Conservation (phyloP, 345 rosid genomes). For the Litchi chinensis region DNA sequence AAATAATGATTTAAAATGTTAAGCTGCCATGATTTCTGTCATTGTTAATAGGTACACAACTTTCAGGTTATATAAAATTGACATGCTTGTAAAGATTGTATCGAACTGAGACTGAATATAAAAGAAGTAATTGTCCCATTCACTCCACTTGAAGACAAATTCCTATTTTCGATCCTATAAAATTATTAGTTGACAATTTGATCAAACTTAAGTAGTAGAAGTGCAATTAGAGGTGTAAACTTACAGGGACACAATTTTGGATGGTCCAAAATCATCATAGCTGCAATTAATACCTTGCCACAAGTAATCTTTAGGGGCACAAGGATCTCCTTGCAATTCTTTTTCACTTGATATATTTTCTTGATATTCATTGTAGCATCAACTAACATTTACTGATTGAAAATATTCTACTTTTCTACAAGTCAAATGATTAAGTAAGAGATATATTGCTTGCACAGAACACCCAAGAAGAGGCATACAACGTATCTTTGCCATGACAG, state of each 20-base stretch:
- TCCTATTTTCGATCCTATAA: slow-evolving; percentile 25
- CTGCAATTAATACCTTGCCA: slow-evolving; percentile 54
- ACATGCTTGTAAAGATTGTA: slow-evolving; percentile 43
- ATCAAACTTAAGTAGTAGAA: background rate
- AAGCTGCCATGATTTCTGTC: background rate
- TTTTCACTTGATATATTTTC: slow-evolving; percentile 32
- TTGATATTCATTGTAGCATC: slow-evolving; percentile 40
- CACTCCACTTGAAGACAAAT: slow-evolving; percentile 46
- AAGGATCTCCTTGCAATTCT: slow-evolving; percentile 61
- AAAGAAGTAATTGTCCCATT: slow-evolving; percentile 29
- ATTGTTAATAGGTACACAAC: background rate
- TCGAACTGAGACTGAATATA: slow-evolving; percentile 31
- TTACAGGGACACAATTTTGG: slow-evolving; percentile 41
- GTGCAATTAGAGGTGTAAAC: slow-evolving; percentile 11
- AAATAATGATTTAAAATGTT: background rate
- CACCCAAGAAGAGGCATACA: too few species aligned
- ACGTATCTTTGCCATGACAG: too few species aligned
- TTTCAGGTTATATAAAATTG: background rate
- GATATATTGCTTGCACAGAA: too few species aligned
- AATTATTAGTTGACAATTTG: background rate
- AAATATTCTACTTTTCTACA: too few species aligned
- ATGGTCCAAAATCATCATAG: slow-evolving; percentile 22
- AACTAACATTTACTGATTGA: slow-evolving; percentile 22
- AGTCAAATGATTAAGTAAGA: too few species aligned
- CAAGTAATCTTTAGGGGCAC: slow-evolving; percentile 34